These are phyloP conservation scores for Nemania sp. DNA, from an alignment of 2,329 filamentous ascomycete species.

Conservation along the genomic window DNA sequence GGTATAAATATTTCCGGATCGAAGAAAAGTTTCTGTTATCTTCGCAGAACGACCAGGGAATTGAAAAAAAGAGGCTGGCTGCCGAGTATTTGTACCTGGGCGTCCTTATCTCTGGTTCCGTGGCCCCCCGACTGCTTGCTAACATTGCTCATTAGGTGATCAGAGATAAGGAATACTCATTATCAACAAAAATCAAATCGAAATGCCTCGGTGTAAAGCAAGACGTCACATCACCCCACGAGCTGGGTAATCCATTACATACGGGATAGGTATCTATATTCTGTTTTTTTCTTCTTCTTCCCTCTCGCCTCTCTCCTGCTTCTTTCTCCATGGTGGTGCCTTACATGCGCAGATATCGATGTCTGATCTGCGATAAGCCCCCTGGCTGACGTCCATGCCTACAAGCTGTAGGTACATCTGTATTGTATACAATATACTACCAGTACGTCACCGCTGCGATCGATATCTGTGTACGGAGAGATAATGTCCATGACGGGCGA, in stretches of 20 bases:
- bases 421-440: not conserved
- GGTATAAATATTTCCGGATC: conserved; percentile 1
- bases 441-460: conserved; percentile 14
- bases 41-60: not conserved
- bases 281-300: not conserved
- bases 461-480: not conserved
- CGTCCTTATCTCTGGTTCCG: conserved; percentile 40
- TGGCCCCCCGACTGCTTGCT: conserved; percentile 23
- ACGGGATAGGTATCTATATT: conserved; percentile 1
- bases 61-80: not conserved
- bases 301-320: conserved; percentile 1
- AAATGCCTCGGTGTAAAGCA: conserved; percentile 37
- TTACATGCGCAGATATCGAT: not conserved
- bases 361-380: not conserved
- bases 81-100: conserved; percentile 40
- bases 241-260: conserved; percentile 27
- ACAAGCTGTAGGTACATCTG: not conserved
- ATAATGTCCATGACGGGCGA: not conserved
- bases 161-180: conserved; percentile 45
- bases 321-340: not conserved
- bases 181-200: conserved; percentile 45
- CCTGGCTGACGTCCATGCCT: not conserved
- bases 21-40: conserved; percentile 13
- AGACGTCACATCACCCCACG: conserved; percentile 42
- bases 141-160: conserved; percentile 33